phyloP scores from a whole-genome alignment of 2,329 filamentous ascomycete species.

The Simplicillium sp. region DNA sequence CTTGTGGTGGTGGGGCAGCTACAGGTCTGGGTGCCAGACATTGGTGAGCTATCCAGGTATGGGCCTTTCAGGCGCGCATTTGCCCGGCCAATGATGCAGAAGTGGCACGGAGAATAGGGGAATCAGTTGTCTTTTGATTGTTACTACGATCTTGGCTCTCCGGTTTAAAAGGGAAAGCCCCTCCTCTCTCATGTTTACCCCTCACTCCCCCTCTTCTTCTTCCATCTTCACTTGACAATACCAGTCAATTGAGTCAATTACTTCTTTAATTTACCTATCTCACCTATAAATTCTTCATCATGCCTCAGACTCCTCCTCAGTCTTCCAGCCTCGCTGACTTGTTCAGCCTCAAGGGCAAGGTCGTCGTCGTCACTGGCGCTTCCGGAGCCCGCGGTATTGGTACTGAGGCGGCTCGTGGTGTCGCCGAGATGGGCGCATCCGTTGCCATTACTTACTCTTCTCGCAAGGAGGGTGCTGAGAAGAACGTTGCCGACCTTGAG shows the following conservation, averaged over 20 bases:
- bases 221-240: neutral
- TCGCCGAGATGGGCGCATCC: constrained; percentile 62
- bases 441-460: constrained; percentile 65
- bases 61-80: no score
- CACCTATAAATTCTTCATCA: constrained; percentile 15
- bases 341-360: constrained; percentile 65
- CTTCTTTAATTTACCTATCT: neutral
- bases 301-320: constrained; percentile 49
- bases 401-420: constrained; percentile 57
- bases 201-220: neutral
- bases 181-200: neutral
- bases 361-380: constrained; percentile 61
- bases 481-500: constrained; percentile 55
- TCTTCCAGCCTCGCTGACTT: constrained; percentile 52
- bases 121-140: no score
- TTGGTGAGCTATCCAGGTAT: no score
- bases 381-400: constrained; percentile 64
- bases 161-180: constrained; percentile 4
- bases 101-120: no score
- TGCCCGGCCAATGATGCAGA: no score
- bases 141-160: no score
- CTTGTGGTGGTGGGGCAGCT: no score
- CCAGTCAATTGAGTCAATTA: neutral
- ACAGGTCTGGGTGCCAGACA: no score
- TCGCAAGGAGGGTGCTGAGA: constrained; percentile 56